These are phyloP conservation scores for Hebeloma cylindrosporum DNA, from an alignment of 768 basidiomycete genomes.

Conservation along the genomic window DNA sequence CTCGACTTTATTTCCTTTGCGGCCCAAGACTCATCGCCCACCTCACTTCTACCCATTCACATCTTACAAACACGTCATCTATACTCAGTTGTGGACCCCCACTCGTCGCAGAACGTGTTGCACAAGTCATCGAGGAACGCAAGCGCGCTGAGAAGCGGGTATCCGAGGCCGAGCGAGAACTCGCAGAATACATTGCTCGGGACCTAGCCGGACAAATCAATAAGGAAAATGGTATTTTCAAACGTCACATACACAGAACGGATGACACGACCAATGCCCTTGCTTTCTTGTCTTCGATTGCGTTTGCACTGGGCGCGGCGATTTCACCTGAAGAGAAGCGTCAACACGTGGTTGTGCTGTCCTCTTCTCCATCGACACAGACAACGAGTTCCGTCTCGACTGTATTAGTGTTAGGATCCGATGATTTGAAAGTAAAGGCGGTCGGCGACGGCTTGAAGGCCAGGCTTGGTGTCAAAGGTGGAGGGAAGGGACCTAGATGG, in stretches of 20 bases:
- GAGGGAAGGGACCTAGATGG: constrained; percentile 75
- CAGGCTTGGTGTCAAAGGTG: constrained; percentile 67
- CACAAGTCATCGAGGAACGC: constrained; percentile 65
- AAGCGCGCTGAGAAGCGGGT: constrained; percentile 66
- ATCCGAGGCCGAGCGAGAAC: constrained; percentile 66
- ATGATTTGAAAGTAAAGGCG: constrained; percentile 58
- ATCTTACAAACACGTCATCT: constrained; percentile 55
- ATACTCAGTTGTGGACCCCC: constrained; percentile 67
- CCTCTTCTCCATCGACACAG: constrained; percentile 64
- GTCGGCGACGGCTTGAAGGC: constrained; percentile 56
- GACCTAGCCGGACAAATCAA: constrained; percentile 32
- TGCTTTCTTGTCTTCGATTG: constrained; percentile 58
- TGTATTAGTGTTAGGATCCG: constrained; percentile 60
- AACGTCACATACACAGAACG: constrained; percentile 53
- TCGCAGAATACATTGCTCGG: constrained; percentile 50
- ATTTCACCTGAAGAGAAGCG: constrained; percentile 19
- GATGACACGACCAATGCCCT: constrained; percentile 63
- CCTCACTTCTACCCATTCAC: constrained; percentile 55
- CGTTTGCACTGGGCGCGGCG: constrained; percentile 42
- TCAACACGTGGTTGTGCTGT: constrained; percentile 51
- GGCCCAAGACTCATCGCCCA: constrained; percentile 74
- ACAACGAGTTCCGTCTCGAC: constrained; percentile 48
- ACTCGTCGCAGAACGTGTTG: constrained; percentile 67
- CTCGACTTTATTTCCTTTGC: constrained; percentile 79
- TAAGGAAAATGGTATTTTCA: constrained; percentile 32